phyloP scores from a whole-genome alignment of 495 filamentous ascomycete genomes.

The Aspergillus nanangensis region DNA sequence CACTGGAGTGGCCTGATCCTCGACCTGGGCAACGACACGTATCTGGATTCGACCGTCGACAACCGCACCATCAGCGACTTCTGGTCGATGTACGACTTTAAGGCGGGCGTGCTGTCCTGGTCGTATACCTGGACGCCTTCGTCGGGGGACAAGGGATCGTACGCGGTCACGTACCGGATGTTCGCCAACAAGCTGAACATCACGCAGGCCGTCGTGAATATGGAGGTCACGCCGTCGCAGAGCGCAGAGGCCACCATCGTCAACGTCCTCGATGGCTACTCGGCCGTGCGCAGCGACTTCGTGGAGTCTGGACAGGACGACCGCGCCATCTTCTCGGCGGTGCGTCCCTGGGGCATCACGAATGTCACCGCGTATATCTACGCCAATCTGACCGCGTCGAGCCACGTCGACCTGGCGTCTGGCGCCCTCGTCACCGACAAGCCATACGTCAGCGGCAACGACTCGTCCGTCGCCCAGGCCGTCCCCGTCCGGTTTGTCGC shows the following conservation, averaged over 20 bases:
- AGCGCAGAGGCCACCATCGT: constrained; percentile 47
- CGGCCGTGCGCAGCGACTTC: constrained; percentile 55
- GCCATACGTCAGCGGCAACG: constrained; percentile 46
- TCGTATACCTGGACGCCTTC: constrained; percentile 63
- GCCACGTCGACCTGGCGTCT: constrained; percentile 42
- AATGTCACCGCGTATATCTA: constrained; percentile 60
- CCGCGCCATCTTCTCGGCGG: constrained; percentile 51
- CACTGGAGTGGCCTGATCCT: constrained; percentile 62
- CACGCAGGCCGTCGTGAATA: constrained; percentile 58
- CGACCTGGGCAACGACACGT: constrained; percentile 49
- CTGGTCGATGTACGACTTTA: constrained; percentile 58
- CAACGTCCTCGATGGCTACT: constrained; percentile 55
- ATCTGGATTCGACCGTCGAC: constrained; percentile 58
- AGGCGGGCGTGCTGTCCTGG: constrained; percentile 59
- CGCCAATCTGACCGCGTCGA: constrained; percentile 40
- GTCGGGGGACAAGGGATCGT: constrained; percentile 39
- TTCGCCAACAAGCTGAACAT: constrained; percentile 58
- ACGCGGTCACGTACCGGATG: constrained; percentile 54
- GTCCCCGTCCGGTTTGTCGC: constrained; percentile 45
- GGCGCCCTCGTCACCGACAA: constrained; percentile 36
- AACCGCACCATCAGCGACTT: constrained; percentile 56
- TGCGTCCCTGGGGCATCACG: constrained; percentile 48
- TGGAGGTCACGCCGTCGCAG: constrained; percentile 46
- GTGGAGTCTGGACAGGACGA: constrained; percentile 45
- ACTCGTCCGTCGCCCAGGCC: constrained; percentile 57